Base-by-base conservation (phyloP, 306 rosid species). In the Sindora glabra region DNA sequence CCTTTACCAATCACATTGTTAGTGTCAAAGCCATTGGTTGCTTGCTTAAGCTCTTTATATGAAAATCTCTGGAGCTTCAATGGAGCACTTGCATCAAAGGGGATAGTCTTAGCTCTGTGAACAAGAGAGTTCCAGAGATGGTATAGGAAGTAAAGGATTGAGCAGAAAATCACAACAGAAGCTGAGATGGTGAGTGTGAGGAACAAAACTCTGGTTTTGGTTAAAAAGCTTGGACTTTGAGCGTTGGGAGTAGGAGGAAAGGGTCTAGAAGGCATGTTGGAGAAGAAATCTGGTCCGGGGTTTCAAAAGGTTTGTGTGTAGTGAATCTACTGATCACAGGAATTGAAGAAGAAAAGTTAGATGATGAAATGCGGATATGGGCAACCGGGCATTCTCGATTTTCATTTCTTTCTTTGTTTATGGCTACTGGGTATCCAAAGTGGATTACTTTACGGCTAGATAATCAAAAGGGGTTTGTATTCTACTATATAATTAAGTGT, bases 1-100 rank as follows among this genome's bases (percentile, higher is more conserved):
- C 98, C 98, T 71, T 92, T 88, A 30, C 96, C 98, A 52, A 92
- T 81, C n/a, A 88, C 69, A 60, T 92, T 83, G 42, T 80, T 65
- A 11, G 78, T 56, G 70, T 81, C 79, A 56, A 92, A 92, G 45
- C 72, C 79, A 62, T 76, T 81, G 40, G 90, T 81, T 14, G 95
- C 90, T 41, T 64, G 75, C 77, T 81, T 88, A 33, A 92, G 84
- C 23, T 92, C 98, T 59, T 74, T 85, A 83, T 86, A 86, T 2
- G 89, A 74, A 74, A 81, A 92, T 29, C 95, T 82, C 14, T 77
- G 85, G 24, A 92, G 95, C 77, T 92, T 88, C 37, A 92, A 77
- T 59, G 98, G 89, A 41, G 95, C 81, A 72, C 76, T 83, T 6
- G 92, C 75, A 69, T 85, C 92, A 74, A 79, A 85, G 5, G 98